These are phyloP conservation scores for Phytophthora colocasiae DNA, from an alignment of 352 stramenopile species.

Conservation along the genomic window DNA sequence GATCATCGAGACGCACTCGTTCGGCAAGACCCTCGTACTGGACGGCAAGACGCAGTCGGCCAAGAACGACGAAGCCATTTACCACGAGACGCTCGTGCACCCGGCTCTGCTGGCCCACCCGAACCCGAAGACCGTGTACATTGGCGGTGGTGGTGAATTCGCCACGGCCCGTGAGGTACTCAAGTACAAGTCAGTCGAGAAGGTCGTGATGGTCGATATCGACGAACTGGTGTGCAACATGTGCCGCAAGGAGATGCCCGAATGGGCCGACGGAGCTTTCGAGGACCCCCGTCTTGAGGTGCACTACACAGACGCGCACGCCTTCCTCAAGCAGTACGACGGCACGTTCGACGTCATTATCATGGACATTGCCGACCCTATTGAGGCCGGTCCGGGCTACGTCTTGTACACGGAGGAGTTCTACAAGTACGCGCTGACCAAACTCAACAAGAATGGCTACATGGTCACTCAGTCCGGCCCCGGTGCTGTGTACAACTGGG, in stretches of 20 bases:
- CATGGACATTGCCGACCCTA: conserved; percentile 96
- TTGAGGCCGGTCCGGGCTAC: conserved; percentile 94
- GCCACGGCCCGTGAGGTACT: conserved; percentile 94
- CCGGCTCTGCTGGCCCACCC: conserved; percentile 90
- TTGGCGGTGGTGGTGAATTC: conserved; percentile 94
- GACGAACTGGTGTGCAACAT: conserved; percentile 94
- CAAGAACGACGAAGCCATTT: conserved; percentile 94
- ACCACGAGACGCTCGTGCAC: conserved; percentile 97
- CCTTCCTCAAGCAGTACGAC: conserved; percentile 88
- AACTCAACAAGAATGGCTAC: conserved; percentile 88
- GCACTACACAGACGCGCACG: conserved; percentile 91
- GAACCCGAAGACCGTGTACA: conserved; percentile 92
- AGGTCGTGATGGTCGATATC: conserved; percentile 97
- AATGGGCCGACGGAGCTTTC: conserved; percentile 92
- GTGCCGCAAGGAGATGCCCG: conserved; percentile 93
- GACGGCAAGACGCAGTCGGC: conserved; percentile 96
- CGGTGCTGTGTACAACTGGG: conserved; percentile 88
- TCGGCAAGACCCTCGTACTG: conserved; percentile 95
- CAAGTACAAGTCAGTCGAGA: conserved; percentile 93
- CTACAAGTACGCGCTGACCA: conserved; percentile 91
- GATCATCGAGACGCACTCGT: conserved; percentile 93
- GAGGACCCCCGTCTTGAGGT: conserved; percentile 93
- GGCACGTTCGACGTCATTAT: conserved; percentile 94
- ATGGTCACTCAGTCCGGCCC: conserved; percentile 95
- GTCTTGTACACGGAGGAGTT: conserved; percentile 89